Evolutionary conservation across 805 yeast genomes (phyloP).

Genomic region (Cyberlindnera americana): DNA sequence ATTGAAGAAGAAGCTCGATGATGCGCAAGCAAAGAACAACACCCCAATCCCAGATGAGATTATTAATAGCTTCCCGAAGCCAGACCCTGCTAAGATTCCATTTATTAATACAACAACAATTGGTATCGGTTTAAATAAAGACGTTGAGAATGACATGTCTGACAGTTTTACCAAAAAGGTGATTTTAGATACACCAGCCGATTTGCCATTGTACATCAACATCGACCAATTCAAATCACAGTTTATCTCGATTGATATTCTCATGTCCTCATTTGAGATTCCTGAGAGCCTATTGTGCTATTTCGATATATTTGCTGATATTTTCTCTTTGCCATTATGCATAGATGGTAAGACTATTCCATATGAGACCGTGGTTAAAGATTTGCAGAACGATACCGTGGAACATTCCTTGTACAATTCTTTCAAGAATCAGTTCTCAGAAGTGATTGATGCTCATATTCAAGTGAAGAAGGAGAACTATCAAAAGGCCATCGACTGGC

Average conservation of each 20-base stretch:
- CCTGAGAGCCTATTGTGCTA: slow-evolving; percentile 57
- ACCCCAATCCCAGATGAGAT: slow-evolving; percentile 71
- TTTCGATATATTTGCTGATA: slow-evolving; percentile 58
- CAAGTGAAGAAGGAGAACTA: slow-evolving; percentile 64
- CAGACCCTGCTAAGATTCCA: slow-evolving; percentile 69
- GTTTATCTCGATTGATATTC: slow-evolving; percentile 65
- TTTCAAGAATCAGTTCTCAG: slow-evolving; percentile 58
- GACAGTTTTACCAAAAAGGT: slow-evolving; percentile 28
- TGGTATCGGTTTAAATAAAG: slow-evolving; percentile 48
- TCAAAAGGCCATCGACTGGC: slow-evolving; percentile 70
- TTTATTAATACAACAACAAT: slow-evolving; percentile 70
- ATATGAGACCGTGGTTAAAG: slow-evolving; percentile 73
- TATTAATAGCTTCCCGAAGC: slow-evolving; percentile 57
- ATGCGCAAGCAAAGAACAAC: slow-evolving; percentile 68
- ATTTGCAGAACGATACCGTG: slow-evolving; percentile 70
- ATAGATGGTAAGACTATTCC: slow-evolving; percentile 57
- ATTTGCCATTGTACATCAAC: slow-evolving; percentile 68
- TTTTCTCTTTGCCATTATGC: slow-evolving; percentile 70
- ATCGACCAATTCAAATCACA: slow-evolving; percentile 77
- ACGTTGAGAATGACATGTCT: slow-evolving; percentile 31
- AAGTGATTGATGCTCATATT: slow-evolving; percentile 58
- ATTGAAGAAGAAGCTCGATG: slow-evolving; percentile 47
- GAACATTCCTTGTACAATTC: slow-evolving; percentile 54
- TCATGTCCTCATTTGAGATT: slow-evolving; percentile 52
- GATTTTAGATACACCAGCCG: slow-evolving; percentile 34